Evolutionary conservation across 371 early-diverging fungal genomes (phyloP).

Genomic region (Mortierella sp.): DNA sequence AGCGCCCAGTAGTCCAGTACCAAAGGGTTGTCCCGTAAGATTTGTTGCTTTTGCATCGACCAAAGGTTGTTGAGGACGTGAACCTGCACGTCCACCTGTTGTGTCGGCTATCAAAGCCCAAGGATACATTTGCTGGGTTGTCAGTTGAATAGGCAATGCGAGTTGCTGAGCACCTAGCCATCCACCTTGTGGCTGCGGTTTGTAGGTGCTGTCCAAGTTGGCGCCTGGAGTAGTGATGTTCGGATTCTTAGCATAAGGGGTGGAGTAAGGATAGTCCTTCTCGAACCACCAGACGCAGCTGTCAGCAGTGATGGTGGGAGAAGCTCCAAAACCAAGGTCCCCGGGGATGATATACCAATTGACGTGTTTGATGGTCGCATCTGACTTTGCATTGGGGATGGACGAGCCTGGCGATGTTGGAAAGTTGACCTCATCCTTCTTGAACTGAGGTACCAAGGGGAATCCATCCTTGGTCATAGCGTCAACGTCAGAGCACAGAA

Average conservation of each 20-base stretch:
- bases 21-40: conserved; percentile 23
- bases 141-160: conserved; percentile 29
- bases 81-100: conserved; percentile 39
- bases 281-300: conserved; percentile 62
- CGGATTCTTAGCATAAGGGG: conserved; percentile 56
- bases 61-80: conserved; percentile 34
- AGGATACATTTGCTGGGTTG: conserved; percentile 51
- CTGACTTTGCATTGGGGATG: conserved; percentile 43
- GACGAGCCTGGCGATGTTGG: conserved; percentile 40
- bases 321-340: conserved; percentile 32
- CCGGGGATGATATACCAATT: conserved; percentile 54
- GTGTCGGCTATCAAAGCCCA: conserved; percentile 52
- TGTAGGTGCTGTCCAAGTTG: conserved; percentile 56
- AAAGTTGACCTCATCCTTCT: conserved; percentile 29
- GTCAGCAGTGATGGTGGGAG: conserved; percentile 35
- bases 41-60: conserved; percentile 27
- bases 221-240: conserved; percentile 45
- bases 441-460: conserved; percentile 32
- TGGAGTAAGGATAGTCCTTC: conserved; percentile 58
- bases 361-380: conserved; percentile 45
- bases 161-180: conserved; percentile 52
- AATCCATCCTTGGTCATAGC: conserved; percentile 50
- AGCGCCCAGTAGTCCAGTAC: conserved; percentile 53
- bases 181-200: conserved; percentile 59
- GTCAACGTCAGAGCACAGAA: conserved; percentile 46